Percentiles rank a stretch among this genome's conserved stretches.
phyloP scores from a whole-genome alignment of 352 stramenopile genomes.

The Pythium guiyangense region DNA sequence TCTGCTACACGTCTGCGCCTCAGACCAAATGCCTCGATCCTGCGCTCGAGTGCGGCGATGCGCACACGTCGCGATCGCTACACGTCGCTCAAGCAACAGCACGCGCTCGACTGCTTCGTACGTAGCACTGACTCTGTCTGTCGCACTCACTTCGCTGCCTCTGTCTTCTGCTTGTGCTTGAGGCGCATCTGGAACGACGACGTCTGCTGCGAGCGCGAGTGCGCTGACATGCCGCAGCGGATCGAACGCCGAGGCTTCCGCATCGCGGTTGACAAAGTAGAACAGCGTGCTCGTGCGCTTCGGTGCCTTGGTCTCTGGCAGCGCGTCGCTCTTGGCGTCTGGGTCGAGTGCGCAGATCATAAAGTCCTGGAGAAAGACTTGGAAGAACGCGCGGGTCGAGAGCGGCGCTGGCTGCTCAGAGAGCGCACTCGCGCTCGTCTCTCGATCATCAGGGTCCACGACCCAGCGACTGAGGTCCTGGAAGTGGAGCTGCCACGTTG shows the following conservation, averaged over 20 bases:
- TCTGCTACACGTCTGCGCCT: not conserved
- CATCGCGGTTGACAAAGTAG: not conserved
- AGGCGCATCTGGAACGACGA: slow-evolving; percentile 6
- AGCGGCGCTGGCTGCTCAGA: not conserved
- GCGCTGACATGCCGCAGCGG: slow-evolving; percentile 27
- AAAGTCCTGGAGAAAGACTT: slow-evolving; percentile 25
- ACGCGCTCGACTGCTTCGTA: slow-evolving; percentile 4
- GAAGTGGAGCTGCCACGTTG: slow-evolving; percentile 55
- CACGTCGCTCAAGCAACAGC: slow-evolving; percentile 7
- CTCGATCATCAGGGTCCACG: slow-evolving; percentile 1
- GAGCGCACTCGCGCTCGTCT: not conserved
- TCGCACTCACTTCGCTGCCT: not conserved
- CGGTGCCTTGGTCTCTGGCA: not conserved
- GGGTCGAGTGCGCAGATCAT: slow-evolving; percentile 11
- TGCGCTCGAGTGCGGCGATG: not conserved
- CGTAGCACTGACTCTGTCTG: not conserved
- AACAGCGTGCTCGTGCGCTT: not conserved
- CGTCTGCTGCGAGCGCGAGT: slow-evolving; percentile 22
- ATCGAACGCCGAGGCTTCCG: slow-evolving; percentile 21
- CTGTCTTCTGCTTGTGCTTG: no score
- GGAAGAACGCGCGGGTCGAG: slow-evolving; percentile 20
- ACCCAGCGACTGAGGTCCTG: slow-evolving; percentile 45
- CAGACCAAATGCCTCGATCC: no score
- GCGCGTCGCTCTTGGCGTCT: not conserved
- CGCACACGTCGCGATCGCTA: not conserved